A percentile compares a stretch with the other conserved stretches of the same genome.
These are phyloP conservation scores for Phyllostachys edulis DNA, from an alignment of 176 grass and related monocot genomes.

Conservation along the genomic window DNA sequence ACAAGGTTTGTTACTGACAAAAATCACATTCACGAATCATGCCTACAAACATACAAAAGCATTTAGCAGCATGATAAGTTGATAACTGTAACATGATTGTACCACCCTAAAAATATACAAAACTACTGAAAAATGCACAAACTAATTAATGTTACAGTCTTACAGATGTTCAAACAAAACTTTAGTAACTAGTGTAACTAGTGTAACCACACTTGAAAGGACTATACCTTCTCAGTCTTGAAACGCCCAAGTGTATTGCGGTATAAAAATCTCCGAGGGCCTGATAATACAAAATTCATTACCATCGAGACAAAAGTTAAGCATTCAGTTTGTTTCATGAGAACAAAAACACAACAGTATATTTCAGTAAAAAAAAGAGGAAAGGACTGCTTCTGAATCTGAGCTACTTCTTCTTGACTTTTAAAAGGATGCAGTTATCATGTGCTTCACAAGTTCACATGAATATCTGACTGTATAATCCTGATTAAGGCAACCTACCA, in stretches of 20 bases:
- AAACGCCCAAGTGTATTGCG: slow-evolving; percentile 84
- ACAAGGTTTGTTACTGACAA: neutral
- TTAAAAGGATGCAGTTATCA: neutral
- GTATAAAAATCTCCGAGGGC: slow-evolving; percentile 80
- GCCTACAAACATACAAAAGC: neutral
- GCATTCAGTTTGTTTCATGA: neutral
- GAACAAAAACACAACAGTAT: neutral
- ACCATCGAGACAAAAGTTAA: slow-evolving; percentile 19
- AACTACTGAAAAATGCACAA: neutral
- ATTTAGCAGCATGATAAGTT: neutral
- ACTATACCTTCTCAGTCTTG: slow-evolving; percentile 84
- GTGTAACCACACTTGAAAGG: slow-evolving; percentile 7
- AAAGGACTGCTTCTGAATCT: neutral
- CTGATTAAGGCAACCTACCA: neutral
- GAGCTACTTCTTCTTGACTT: neutral
- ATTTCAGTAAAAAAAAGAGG: neutral
- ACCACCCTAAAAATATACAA: neutral
- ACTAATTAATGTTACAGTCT: slow-evolving; percentile 9
- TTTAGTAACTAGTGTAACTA: neutral
- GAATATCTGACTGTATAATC: neutral
- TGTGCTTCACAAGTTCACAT: neutral
- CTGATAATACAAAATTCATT: slow-evolving; percentile 46
- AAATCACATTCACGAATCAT: neutral
- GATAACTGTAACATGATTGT: neutral
- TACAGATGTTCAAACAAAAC: slow-evolving; percentile 7